These are phyloP conservation scores for Entelexis sorbosivorans DNA, from an alignment of 1,139 yeast genomes.

Conservation along the genomic window DNA sequence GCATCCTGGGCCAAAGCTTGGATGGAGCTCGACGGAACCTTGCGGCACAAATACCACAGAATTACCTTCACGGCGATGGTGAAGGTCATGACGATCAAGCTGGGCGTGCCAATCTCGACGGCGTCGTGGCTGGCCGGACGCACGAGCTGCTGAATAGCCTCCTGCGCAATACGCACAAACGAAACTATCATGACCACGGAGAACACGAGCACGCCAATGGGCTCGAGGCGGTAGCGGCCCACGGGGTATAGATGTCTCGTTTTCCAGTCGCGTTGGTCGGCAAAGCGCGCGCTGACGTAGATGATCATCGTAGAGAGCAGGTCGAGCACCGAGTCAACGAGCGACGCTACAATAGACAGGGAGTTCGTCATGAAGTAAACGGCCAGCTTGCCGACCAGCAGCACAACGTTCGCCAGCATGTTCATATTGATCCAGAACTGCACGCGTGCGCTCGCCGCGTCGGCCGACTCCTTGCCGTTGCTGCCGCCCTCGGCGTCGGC, in stretches of 20 bases:
- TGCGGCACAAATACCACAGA: conserved; percentile 56
- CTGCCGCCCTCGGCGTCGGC: not conserved
- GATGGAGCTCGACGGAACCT: conserved; percentile 55
- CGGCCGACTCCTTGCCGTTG: not conserved
- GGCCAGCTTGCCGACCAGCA: conserved; percentile 49
- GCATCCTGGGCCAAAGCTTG: conserved; percentile 80
- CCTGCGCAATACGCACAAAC: conserved; percentile 62
- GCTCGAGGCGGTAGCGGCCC: conserved; percentile 63
- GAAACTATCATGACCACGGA: conserved; percentile 61
- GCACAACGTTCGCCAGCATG: conserved; percentile 47
- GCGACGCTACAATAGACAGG: conserved; percentile 64
- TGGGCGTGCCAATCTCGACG: conserved; percentile 44
- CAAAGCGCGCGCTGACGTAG: conserved; percentile 49
- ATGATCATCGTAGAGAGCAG: conserved; percentile 66
- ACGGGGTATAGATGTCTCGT: conserved; percentile 44
- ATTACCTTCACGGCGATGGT: conserved; percentile 52
- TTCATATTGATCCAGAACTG: conserved; percentile 55
- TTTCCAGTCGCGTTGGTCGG: conserved; percentile 46
- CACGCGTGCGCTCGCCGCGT: conserved; percentile 30
- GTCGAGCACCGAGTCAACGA: conserved; percentile 66
- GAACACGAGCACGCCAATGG: conserved; percentile 66
- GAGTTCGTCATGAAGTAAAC: conserved; percentile 60
- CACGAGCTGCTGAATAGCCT: conserved; percentile 36
- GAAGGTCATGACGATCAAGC: conserved; percentile 48
- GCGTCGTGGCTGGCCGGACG: conserved; percentile 25